Conservation (phyloP, 2,329 filamentous ascomycete species). For the Colletotrichum costaricense region DNA sequence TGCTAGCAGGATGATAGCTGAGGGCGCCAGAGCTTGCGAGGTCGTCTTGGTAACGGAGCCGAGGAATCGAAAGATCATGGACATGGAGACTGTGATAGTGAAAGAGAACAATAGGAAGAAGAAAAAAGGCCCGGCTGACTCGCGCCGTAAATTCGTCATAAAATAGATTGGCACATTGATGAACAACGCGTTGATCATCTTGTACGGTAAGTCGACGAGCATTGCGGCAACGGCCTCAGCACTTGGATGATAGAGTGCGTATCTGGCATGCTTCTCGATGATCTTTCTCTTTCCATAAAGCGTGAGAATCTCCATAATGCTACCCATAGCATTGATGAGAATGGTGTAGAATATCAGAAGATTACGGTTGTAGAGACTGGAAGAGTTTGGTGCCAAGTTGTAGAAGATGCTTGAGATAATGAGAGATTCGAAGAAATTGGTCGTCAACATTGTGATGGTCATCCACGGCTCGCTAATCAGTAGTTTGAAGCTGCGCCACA, state of each 20-base stretch:
- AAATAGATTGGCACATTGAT: slow-evolving; percentile 75
- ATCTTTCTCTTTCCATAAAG: slow-evolving; percentile 41
- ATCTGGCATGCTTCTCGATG: slow-evolving; percentile 42
- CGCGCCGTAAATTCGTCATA: slow-evolving; percentile 68
- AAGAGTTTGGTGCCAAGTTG: slow-evolving; percentile 52
- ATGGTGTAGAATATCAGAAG: slow-evolving; percentile 65
- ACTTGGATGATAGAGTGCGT: slow-evolving; percentile 47
- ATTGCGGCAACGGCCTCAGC: slow-evolving; percentile 21
- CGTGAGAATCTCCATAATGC: slow-evolving; percentile 44
- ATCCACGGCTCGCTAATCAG: slow-evolving; percentile 53
- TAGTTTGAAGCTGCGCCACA: slow-evolving; percentile 52
- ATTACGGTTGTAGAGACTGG: slow-evolving; percentile 57
- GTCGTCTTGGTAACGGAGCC: slow-evolving; percentile 61
- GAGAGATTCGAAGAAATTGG: slow-evolving; percentile 60
- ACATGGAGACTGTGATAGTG: slow-evolving; percentile 60
- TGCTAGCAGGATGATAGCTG: slow-evolving; percentile 61
- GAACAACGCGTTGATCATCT: slow-evolving; percentile 58
- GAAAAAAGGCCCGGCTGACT: slow-evolving; percentile 63
- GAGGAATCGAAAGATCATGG: slow-evolving; percentile 61
- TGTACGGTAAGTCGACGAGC: slow-evolving; percentile 41
- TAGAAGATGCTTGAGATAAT: slow-evolving; percentile 66
- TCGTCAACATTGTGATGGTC: slow-evolving; percentile 51
- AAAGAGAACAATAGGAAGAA: slow-evolving; percentile 64
- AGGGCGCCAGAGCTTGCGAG: slow-evolving; percentile 63
- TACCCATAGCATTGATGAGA: slow-evolving; percentile 61